Conservation (phyloP, 2,329 filamentous ascomycete genomes). For the Cladophialophora bantiana region DNA sequence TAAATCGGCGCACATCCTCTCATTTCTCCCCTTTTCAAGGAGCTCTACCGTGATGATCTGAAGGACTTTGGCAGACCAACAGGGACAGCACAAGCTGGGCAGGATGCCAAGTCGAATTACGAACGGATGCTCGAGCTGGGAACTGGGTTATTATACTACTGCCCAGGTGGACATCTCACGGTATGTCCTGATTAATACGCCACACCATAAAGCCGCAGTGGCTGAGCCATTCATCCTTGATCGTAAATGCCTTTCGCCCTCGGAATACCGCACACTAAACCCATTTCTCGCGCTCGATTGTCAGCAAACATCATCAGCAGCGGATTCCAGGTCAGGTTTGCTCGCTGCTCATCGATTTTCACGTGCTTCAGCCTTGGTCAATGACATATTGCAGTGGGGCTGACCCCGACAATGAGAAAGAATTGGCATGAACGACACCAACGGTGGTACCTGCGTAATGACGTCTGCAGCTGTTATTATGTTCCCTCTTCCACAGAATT, state of each 20-base stretch:
- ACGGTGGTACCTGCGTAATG: conserved; percentile 21
- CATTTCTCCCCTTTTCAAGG: no score
- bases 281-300: no score
- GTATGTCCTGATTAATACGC: not conserved
- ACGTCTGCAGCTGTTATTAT: conserved; percentile 7
- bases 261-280: no score
- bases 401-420: not conserved
- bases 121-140: no score
- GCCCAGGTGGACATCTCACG: not conserved
- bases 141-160: no score
- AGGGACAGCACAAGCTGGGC: not conserved
- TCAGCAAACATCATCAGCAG: not conserved
- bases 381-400: conserved; percentile 20
- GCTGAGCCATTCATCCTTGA: not conserved
- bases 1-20: not conserved
- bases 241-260: not conserved
- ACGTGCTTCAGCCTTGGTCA: conserved; percentile 20
- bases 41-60: no score
- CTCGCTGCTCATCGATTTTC: conserved; percentile 11
- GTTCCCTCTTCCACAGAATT: not conserved
- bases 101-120: not conserved
- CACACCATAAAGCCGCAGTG: not conserved
- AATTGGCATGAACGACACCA: not conserved
- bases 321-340: not conserved
- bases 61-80: not conserved